Base-by-base conservation (phyloP, 345 rosid genomes). In the Draba incana region DNA sequence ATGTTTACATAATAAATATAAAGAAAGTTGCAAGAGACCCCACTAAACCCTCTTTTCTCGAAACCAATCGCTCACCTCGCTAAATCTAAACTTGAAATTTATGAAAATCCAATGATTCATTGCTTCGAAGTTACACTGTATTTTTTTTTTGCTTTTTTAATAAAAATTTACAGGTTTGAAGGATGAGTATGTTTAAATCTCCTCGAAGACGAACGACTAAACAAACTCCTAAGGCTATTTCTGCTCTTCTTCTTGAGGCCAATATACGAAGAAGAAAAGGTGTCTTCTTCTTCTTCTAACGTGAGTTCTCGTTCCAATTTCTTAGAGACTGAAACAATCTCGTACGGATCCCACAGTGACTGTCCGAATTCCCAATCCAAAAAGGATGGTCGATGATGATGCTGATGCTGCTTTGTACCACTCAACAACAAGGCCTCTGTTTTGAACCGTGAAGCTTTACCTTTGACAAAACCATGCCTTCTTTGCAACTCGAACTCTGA, bases 261-360 rank as follows among this genome's bases (percentile, higher is more conserved):
- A 37, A 60, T 78, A 31, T 62, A 70, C 61, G 68, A 5, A 38
- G 71, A 64, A 5, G 64, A 69, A n/a, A n/a, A n/a, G n/a, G n/a
- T n/a, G 50, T 23, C n/a, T 46, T 80, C 69, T 35, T 86, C 85
- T 46, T 80, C 69, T 35, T 86, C 86, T 25, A 80, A 25, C 16
- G 74, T 68, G 7, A 90, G 74, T 38, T 81, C 85, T 2, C 79
- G 68, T 76, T 91, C 97, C 49, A 91, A 49, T 80, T 39, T 87
- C 76, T 76, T 89, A 41, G 86, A 54, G 16, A 88, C 76, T 0
- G 80, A 70, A 62, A 91, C 84, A 65, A 91, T 81, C 86, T 94
- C 99, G 28, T 86, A 83, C 0, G 96, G 78, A 75, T 91, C 99
- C 84, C 85, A 84, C 8, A 94, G 75, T 0, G 96, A 74, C 30